Conservation (phyloP, 2,329 filamentous ascomycete genomes). For the Neopestalotiopsis clavispora region DNA sequence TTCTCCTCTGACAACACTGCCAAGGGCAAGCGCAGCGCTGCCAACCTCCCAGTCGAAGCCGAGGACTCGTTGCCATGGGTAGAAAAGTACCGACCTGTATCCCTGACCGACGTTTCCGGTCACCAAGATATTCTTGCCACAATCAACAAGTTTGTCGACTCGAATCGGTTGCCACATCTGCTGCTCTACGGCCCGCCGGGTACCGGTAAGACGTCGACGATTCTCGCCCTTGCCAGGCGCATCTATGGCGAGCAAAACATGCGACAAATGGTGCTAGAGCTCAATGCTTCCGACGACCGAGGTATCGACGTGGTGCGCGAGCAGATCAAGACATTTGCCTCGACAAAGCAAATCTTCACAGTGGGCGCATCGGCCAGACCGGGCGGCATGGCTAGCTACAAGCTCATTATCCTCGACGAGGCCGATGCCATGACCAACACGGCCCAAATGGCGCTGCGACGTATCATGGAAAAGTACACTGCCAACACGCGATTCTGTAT, state of each 20-base stretch:
- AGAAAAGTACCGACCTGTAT: conserved; percentile 92
- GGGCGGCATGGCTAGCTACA: conserved; percentile 74
- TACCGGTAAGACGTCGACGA: conserved; percentile 96
- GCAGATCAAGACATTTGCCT: conserved; percentile 99
- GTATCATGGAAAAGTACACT: conserved; percentile 99
- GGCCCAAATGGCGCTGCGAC: conserved; percentile 93
- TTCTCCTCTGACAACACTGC: conserved; percentile 77
- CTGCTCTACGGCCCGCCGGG: conserved; percentile 96
- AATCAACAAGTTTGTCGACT: conserved; percentile 96
- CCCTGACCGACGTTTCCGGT: conserved; percentile 89
- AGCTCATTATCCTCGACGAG: conserved; percentile 97
- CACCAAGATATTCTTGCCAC: conserved; percentile 97
- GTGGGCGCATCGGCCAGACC: conserved; percentile 57
- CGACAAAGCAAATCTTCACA: conserved; percentile 94
- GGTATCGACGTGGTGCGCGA: conserved; percentile 98
- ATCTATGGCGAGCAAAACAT: conserved; percentile 94
- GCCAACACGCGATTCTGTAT: conserved; percentile 97
- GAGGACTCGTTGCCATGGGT: conserved; percentile 97
- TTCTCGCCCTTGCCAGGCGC: conserved; percentile 86
- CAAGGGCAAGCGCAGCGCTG: conserved; percentile 91
- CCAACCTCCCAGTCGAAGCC: conserved; percentile 91
- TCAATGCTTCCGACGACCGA: conserved; percentile 96
- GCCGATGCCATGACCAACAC: conserved; percentile 99
- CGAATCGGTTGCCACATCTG: conserved; percentile 92
- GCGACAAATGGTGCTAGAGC: conserved; percentile 97